A percentile compares a stretch with the other conserved stretches of the same genome.
These are phyloP conservation scores for Oryza punctata DNA, from an alignment of 176 grass and related monocot genomes.

Conservation along the genomic window DNA sequence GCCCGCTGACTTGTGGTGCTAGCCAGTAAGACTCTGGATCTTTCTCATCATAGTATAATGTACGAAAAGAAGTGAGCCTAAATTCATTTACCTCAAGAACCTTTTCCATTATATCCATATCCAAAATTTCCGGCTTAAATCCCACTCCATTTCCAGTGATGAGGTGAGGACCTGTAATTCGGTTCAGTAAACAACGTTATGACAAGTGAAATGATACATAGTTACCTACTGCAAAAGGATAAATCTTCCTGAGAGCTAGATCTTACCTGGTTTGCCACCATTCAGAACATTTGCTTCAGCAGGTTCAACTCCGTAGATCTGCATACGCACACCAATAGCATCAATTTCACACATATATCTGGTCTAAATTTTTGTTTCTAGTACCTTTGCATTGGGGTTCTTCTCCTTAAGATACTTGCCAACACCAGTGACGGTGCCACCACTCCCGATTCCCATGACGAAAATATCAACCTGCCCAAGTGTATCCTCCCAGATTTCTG, in stretches of 20 bases:
- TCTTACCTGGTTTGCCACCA: constrained; percentile 50
- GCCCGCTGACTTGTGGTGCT: no score
- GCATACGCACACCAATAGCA: background rate
- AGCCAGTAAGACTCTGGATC: no score
- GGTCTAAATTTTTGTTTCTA: background rate
- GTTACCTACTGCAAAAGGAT: background rate
- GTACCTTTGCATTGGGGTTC: constrained; percentile 52
- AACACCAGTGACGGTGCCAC: constrained; percentile 14
- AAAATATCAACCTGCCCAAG: constrained; percentile 91
- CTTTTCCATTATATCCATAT: constrained; percentile 94
- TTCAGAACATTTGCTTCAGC: constrained; percentile 53
- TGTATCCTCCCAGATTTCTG: constrained; percentile 91
- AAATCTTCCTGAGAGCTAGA: background rate
- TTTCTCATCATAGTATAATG: background rate
- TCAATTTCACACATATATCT: background rate
- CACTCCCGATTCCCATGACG: constrained; percentile 81
- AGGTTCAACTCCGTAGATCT: constrained; percentile 55
- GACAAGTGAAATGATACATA: background rate
- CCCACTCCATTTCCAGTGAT: constrained; percentile 97
- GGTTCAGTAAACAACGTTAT: constrained; percentile 7
- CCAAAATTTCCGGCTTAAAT: constrained; percentile 90
- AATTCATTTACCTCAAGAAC: constrained; percentile 71
- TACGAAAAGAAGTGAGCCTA: background rate
- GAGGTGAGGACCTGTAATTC: constrained; percentile 71
- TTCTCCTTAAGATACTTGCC: constrained; percentile 57